These are phyloP conservation scores for Cercophora sp. DNA, from an alignment of 495 filamentous ascomycete species.

Conservation along the genomic window DNA sequence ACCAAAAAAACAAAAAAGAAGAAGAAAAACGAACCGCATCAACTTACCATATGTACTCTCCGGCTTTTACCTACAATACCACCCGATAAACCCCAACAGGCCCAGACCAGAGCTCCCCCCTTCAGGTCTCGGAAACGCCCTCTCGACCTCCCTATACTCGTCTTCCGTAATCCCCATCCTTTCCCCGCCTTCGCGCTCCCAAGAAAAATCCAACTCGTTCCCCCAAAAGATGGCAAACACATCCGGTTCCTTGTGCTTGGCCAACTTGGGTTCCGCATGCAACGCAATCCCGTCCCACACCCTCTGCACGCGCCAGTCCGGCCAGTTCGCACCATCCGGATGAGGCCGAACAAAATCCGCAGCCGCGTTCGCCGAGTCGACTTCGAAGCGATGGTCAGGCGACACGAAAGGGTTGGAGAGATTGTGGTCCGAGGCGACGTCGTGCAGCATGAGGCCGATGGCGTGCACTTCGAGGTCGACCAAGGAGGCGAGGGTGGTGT, in stretches of 20 bases:
- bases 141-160: constrained; percentile 23
- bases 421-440: constrained; percentile 16
- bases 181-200: constrained; percentile 19
- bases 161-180: constrained; percentile 28
- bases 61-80: constrained; percentile 32
- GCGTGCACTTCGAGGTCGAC: constrained; percentile 33
- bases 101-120: neutral
- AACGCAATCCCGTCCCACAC: constrained; percentile 43
- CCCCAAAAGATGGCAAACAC: constrained; percentile 31
- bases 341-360: constrained; percentile 30
- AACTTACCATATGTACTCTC: constrained; percentile 37
- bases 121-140: constrained; percentile 1
- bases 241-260: constrained; percentile 37
- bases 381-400: constrained; percentile 39
- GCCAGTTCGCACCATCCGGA: constrained; percentile 3
- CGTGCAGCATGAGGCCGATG: constrained; percentile 33
- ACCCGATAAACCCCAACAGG: constrained; percentile 3
- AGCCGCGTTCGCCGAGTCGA: constrained; percentile 21
- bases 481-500: constrained; percentile 9
- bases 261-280: constrained; percentile 35
- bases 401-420: constrained; percentile 24
- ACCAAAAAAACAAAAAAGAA: constrained; percentile 13
- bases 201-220: constrained; percentile 33
- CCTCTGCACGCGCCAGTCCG: constrained; percentile 25
- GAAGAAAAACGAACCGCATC: no score